A percentile compares a stretch with the other conserved stretches of the same genome.
phyloP scores from a whole-genome alignment of 257 asterid species.

The Anisodus tanguticus region DNA sequence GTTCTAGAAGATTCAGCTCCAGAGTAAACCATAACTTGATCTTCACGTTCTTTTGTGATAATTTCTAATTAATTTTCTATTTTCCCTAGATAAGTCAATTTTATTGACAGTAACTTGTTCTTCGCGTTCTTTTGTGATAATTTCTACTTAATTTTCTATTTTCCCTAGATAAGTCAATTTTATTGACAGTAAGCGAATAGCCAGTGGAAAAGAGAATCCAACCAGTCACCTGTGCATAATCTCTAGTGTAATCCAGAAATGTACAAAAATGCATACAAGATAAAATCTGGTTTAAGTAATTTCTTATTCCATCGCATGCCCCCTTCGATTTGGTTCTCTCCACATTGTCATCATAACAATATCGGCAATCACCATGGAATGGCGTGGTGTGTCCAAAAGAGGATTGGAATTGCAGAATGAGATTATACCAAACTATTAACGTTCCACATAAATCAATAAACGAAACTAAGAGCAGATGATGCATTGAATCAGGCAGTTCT shows the following conservation, averaged over 20 bases:
- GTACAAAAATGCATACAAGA: neutral
- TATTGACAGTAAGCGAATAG: neutral
- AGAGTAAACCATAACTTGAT: neutral
- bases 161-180: neutral
- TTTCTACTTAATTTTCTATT: neutral
- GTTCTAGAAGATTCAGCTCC: neutral
- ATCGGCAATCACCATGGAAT: neutral
- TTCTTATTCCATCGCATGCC: neutral
- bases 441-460: neutral
- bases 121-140: neutral
- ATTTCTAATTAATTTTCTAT: neutral
- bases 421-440: neutral
- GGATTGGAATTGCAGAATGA: conserved; percentile 1
- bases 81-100: neutral
- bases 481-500: conserved; percentile 15
- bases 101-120: neutral
- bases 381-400: neutral
- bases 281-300: neutral
- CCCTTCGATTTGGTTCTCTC: neutral
- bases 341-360: neutral
- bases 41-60: neutral
- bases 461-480: neutral
- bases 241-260: neutral
- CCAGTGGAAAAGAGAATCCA: neutral
- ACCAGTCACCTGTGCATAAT: neutral